Evolutionary conservation across 176 grass and related monocot species (phyloP).

Genomic region (Dendrocalamus sinicus): DNA sequence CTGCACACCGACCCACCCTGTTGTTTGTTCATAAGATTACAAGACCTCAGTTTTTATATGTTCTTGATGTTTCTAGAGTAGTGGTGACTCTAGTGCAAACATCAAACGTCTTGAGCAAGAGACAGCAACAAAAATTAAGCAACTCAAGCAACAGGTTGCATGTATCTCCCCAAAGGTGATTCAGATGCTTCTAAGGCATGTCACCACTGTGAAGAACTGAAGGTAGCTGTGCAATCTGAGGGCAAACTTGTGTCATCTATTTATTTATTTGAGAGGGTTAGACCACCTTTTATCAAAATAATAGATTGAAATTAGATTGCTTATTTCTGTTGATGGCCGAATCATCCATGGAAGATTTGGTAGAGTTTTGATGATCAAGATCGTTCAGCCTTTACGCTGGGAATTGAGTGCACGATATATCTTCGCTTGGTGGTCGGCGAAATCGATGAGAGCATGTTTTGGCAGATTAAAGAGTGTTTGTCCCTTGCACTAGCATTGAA

Average conservation of each 20-base stretch:
- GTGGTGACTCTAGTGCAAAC: slow-evolving; percentile 73
- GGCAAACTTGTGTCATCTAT: slow-evolving; percentile 31
- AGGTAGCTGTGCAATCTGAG: neutral
- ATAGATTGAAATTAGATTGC: no score
- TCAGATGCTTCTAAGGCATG: slow-evolving; percentile 84
- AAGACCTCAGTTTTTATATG: neutral
- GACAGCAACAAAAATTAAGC: slow-evolving; percentile 61
- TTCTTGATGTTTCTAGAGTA: slow-evolving; percentile 58
- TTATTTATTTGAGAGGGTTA: slow-evolving; percentile 31
- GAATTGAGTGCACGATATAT: no score
- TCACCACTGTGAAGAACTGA: slow-evolving; percentile 83
- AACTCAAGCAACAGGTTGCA: slow-evolving; percentile 62
- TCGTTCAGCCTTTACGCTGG: no score
- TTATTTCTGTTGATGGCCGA: no score
- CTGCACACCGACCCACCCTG: neutral
- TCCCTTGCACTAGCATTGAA: no score
- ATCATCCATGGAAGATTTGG: no score
- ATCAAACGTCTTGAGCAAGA: slow-evolving; percentile 86
- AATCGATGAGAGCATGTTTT: no score
- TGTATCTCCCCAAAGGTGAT: slow-evolving; percentile 68
- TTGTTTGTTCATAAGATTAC: neutral
- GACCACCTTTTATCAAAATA: no score
- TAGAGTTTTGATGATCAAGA: no score
- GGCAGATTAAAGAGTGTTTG: no score
- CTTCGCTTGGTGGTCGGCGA: no score